Evolutionary conservation across 257 asterid genomes (phyloP).

Genomic region (Fraxinus quadrangulata): DNA sequence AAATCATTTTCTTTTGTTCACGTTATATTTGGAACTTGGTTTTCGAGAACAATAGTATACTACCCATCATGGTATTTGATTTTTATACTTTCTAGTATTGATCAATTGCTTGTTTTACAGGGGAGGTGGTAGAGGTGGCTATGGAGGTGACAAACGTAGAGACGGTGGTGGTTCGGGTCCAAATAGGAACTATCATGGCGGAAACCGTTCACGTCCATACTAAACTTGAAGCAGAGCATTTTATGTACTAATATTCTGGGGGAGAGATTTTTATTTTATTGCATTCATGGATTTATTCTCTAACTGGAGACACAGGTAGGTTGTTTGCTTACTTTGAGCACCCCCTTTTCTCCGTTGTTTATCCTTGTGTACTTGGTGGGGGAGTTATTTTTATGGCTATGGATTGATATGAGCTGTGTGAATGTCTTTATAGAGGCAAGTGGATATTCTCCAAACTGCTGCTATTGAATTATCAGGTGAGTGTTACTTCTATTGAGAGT

Average conservation of each 20-base stretch:
- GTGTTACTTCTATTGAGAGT: constrained; percentile 56
- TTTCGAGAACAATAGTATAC: not conserved
- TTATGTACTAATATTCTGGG: constrained; percentile 76
- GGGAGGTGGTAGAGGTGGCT: constrained; percentile 93
- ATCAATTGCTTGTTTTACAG: constrained; percentile 39
- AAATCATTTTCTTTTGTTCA: not conserved
- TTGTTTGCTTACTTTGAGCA: constrained; percentile 30
- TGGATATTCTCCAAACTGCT: constrained; percentile 91
- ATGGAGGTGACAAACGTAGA: constrained; percentile 84
- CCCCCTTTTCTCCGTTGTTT: constrained; percentile 44
- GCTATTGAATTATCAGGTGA: constrained; percentile 97
- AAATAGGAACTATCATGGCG: constrained; percentile 82
- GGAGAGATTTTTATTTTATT: constrained; percentile 69
- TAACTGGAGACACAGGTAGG: constrained; percentile 90
- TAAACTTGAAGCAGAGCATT: constrained; percentile 45
- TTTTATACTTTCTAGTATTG: constrained; percentile 18
- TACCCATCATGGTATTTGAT: not conserved
- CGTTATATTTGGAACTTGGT: not conserved
- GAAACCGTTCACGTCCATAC: constrained; percentile 97
- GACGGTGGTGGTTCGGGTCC: constrained; percentile 95
- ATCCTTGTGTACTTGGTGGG: constrained; percentile 48
- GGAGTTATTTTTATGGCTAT: constrained; percentile 42
- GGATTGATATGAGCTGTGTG: constrained; percentile 76
- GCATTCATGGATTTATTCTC: constrained; percentile 66
- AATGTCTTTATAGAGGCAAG: constrained; percentile 86